phyloP scores from a whole-genome alignment of 139 green algal genomes.

The Tetradesmus obliquus region DNA sequence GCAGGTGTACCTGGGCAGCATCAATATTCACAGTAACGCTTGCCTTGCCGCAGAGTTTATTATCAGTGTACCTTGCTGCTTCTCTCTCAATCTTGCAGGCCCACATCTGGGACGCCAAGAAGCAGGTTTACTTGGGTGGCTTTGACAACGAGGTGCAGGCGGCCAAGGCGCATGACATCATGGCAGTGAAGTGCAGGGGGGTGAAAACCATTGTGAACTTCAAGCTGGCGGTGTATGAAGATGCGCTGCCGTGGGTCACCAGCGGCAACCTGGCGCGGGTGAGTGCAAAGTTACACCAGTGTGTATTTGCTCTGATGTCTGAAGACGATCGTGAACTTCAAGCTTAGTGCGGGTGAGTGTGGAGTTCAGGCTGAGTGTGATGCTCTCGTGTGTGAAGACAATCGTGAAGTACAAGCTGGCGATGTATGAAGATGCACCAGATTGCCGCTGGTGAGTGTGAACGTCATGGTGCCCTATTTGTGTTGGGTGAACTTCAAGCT shows the following conservation, averaged over 20 bases:
- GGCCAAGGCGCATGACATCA: slow-evolving; percentile 57
- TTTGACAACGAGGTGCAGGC: slow-evolving; percentile 54
- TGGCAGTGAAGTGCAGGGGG: slow-evolving; percentile 55
- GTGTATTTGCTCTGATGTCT: too few relatives aligned
- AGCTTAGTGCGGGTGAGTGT: neutral
- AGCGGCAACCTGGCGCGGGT: neutral
- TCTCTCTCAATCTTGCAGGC: slow-evolving; percentile 4
- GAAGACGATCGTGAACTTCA: neutral
- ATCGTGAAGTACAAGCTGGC: too few relatives aligned
- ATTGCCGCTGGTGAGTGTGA: too few relatives aligned
- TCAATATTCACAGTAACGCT: neutral
- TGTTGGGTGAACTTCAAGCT: too few relatives aligned
- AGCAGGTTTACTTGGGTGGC: slow-evolving; percentile 67
- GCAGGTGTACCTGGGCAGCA: slow-evolving; percentile 62
- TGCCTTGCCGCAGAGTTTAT: too few relatives aligned
- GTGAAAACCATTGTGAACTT: slow-evolving; percentile 46
- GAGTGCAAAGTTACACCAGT: neutral
- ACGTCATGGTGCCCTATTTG: too few relatives aligned
- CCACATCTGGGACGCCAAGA: slow-evolving; percentile 64
- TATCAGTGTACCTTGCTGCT: neutral
- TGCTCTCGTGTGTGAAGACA: too few relatives aligned
- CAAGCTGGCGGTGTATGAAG: slow-evolving; percentile 41
- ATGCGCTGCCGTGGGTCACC: neutral
- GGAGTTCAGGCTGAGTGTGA: too few relatives aligned
- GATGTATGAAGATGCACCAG: too few relatives aligned